phyloP scores from a whole-genome alignment of 2,329 filamentous ascomycete species.

The Aspergillus flavus region DNA sequence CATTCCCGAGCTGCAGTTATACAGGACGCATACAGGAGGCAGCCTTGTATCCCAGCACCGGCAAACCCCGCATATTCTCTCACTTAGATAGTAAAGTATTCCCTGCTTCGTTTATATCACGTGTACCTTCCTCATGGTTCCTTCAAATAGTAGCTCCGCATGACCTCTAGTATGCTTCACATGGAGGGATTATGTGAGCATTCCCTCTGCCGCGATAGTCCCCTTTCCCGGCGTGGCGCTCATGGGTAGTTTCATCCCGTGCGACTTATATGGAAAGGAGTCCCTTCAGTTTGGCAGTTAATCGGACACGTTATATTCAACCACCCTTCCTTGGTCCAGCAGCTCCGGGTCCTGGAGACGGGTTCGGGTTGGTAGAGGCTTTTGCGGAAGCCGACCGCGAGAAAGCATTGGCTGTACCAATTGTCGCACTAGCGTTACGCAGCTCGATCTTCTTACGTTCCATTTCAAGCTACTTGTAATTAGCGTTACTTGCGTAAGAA shows the following conservation, averaged over 20 bases:
- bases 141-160: background rate
- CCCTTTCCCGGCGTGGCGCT: background rate
- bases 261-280: conserved; percentile 1
- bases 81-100: background rate
- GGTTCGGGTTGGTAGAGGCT: conserved; percentile 20
- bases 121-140: background rate
- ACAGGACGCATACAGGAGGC: conserved; percentile 2
- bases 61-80: conserved; percentile 1
- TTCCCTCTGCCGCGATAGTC: background rate
- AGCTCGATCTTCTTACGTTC: conserved; percentile 52
- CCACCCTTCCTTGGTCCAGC: conserved; percentile 36
- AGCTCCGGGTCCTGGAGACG: conserved; percentile 27
- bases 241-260: background rate
- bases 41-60: background rate
- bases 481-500: background rate
- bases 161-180: background rate
- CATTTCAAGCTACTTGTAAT: conserved; percentile 45
- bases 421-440: conserved; percentile 43
- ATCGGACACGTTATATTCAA: conserved; percentile 16
- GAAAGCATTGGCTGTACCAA: conserved; percentile 36
- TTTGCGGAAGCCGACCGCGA: conserved; percentile 15
- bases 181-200: background rate
- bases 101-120: background rate
- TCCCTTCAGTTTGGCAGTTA: background rate
- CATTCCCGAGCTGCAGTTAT: background rate